A percentile compares a stretch with the other conserved stretches of the same genome.
Evolutionary conservation across 768 basidiomycete species (phyloP).

Genomic region (Podaxis sp.): DNA sequence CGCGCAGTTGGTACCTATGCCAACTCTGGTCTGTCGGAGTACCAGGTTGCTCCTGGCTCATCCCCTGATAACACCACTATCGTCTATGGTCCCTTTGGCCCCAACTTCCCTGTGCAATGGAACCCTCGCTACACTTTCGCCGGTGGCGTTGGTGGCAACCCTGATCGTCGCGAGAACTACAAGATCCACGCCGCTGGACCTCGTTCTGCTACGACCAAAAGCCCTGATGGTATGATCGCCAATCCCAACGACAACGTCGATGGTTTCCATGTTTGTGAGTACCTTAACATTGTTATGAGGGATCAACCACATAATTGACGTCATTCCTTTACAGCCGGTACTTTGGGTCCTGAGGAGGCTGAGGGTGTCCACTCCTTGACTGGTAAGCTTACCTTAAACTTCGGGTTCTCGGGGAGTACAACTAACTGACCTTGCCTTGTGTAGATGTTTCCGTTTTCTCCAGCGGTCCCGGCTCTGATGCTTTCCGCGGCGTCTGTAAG

Average conservation of each 20-base stretch:
- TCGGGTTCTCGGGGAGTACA: background rate
- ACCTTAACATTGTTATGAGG: background rate
- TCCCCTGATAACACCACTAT: conserved; percentile 38
- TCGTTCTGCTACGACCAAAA: conserved; percentile 33
- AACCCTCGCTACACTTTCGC: conserved; percentile 43
- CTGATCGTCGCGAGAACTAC: conserved; percentile 41
- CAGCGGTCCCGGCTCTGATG: conserved; percentile 39
- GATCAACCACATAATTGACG: background rate
- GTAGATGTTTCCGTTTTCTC: conserved; percentile 45
- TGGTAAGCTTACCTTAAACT: conserved; percentile 21
- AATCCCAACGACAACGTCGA: conserved; percentile 36
- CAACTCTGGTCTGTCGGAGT: conserved; percentile 40
- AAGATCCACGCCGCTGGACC: conserved; percentile 34
- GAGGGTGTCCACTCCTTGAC: conserved; percentile 44
- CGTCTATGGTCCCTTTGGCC: conserved; percentile 37
- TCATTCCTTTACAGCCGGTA: conserved; percentile 28
- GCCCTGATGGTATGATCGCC: conserved; percentile 22
- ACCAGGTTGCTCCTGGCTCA: conserved; percentile 35
- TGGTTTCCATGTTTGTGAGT: conserved; percentile 33
- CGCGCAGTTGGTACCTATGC: conserved; percentile 21
- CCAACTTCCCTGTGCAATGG: conserved; percentile 47
- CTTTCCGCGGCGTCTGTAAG: conserved; percentile 44
- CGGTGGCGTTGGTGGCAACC: conserved; percentile 41
- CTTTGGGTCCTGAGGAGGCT: conserved; percentile 28
- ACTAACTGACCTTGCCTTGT: background rate